Evolutionary conservation across 1,284 basidiomycete genomes (phyloP).

Genomic region (Ceratobasidium sp.): DNA sequence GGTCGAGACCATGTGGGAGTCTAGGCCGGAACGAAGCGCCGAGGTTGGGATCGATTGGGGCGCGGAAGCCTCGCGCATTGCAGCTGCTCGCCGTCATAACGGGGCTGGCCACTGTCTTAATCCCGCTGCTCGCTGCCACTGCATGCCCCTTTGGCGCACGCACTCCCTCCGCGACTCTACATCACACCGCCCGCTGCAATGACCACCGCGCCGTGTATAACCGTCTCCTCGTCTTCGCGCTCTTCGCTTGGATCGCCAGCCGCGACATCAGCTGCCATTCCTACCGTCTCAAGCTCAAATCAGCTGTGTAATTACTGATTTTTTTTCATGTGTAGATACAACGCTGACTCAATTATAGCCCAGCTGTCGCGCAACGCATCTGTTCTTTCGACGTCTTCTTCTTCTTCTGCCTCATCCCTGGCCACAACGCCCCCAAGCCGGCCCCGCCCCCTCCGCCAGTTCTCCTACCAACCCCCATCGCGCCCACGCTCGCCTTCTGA

Average conservation of each 20-base stretch:
- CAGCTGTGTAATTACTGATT: constrained; percentile 12
- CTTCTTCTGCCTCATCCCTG: constrained; percentile 45
- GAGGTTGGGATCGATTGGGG: constrained; percentile 36
- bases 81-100: neutral
- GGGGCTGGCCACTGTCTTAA: neutral
- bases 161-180: neutral
- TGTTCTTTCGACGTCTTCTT: constrained; percentile 67
- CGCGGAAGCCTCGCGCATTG: neutral
- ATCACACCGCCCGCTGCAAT: neutral
- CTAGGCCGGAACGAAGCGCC: constrained; percentile 27
- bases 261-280: neutral
- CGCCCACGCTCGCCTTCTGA: constrained; percentile 62
- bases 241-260: constrained; percentile 13
- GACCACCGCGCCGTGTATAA: constrained; percentile 35
- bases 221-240: constrained; percentile 15
- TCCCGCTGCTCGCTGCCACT: neutral
- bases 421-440: constrained; percentile 62
- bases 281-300: neutral
- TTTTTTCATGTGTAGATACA: neutral
- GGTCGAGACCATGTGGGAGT: constrained; percentile 13
- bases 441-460: constrained; percentile 61
- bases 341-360: constrained; percentile 16
- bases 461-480: constrained; percentile 53
- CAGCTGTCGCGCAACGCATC: constrained; percentile 75
- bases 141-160: constrained; percentile 31